Conservation (phyloP, 208 protist species). For the Trypanosoma brucei region DNA sequence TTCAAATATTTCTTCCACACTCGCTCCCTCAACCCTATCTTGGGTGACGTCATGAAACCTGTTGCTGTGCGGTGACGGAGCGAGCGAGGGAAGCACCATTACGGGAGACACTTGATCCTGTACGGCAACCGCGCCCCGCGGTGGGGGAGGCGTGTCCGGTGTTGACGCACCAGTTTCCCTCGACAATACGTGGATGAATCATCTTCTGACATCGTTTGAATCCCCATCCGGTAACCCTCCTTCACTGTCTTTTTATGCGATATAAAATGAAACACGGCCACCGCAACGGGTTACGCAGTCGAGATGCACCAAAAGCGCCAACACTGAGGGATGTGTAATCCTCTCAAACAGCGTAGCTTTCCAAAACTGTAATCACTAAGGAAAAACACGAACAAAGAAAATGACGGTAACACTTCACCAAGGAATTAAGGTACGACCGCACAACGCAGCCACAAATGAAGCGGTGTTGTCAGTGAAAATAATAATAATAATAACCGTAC, state of each 20-base stretch:
- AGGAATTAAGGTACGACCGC: too few species aligned
- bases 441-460: too few species aligned
- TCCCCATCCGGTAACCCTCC: neutral
- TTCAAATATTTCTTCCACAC: neutral
- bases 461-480: too few species aligned
- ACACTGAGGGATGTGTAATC: too few species aligned
- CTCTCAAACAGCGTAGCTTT: too few species aligned
- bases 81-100: neutral
- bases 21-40: neutral
- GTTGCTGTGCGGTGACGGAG: neutral
- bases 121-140: neutral
- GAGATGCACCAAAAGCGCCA: too few species aligned
- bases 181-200: conserved; percentile 18
- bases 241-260: neutral
- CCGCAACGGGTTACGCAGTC: too few species aligned
- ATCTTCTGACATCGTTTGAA: conserved; percentile 2
- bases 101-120: neutral
- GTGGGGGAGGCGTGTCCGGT: neutral
- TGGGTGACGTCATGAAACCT: neutral
- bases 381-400: too few species aligned
- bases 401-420: too few species aligned
- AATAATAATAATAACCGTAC: too few species aligned
- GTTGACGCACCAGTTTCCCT: neutral
- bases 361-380: too few species aligned
- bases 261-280: neutral